Percentiles rank a stretch among this genome's conserved stretches.
These are phyloP conservation scores for Ophiognomonia clavigignenti-juglandacearum DNA, from an alignment of 2,329 filamentous ascomycete species.

Conservation along the genomic window DNA sequence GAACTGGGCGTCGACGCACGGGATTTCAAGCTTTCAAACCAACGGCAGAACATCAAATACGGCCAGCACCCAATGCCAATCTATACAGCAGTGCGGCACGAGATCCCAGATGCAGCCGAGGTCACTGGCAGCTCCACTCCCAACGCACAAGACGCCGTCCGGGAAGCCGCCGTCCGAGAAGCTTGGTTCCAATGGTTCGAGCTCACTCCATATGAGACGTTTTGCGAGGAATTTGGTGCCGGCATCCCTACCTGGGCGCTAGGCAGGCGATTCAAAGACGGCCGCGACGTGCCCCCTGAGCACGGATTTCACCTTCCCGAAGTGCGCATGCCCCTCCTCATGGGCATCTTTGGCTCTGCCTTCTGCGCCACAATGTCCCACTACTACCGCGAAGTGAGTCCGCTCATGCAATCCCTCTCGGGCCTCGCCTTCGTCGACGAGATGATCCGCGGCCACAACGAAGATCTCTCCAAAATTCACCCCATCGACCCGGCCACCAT, in stretches of 20 bases:
- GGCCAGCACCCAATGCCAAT: constrained; percentile 87
- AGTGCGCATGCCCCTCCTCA: constrained; percentile 72
- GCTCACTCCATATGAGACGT: constrained; percentile 90
- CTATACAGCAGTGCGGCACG: constrained; percentile 91
- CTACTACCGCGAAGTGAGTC: constrained; percentile 92
- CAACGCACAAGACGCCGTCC: constrained; percentile 40
- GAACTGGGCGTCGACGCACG: constrained; percentile 70
- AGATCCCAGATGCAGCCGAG: constrained; percentile 68
- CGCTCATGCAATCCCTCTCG: constrained; percentile 67
- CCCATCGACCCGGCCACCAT: constrained; percentile 89
- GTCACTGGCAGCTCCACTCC: constrained; percentile 29
- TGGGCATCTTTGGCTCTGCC: constrained; percentile 95
- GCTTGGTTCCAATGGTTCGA: constrained; percentile 99
- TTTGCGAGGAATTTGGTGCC: constrained; percentile 85
- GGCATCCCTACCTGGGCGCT: constrained; percentile 95
- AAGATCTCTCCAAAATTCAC: constrained; percentile 86
- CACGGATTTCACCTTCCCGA: constrained; percentile 73
- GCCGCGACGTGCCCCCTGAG: constrained; percentile 59
- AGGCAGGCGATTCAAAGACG: constrained; percentile 74
- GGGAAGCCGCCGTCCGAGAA: constrained; percentile 55
- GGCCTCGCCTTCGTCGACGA: constrained; percentile 76
- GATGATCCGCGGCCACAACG: constrained; percentile 74
- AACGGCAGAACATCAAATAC: constrained; percentile 68
- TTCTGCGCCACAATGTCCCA: constrained; percentile 95
- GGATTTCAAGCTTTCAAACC: constrained; percentile 90